Conservation (phyloP, 1,284 basidiomycete species). For the Ganoderma sp. region DNA sequence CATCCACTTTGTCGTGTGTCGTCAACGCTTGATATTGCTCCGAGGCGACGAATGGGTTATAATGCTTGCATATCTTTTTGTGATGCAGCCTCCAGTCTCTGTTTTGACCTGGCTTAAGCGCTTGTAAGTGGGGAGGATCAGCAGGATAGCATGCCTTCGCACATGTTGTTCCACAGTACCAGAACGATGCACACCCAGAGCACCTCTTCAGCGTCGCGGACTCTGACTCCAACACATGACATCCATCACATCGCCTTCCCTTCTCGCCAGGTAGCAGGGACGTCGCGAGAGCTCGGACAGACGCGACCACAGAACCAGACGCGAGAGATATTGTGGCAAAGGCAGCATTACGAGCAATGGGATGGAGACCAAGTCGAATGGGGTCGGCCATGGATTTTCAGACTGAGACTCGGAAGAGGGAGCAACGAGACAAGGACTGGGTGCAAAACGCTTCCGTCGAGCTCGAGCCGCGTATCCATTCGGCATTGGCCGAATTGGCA, state of each 20-base stretch:
- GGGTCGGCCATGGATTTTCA: background rate
- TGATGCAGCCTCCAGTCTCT: conserved; percentile 69
- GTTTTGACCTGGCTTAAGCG: conserved; percentile 61
- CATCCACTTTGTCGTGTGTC: conserved; percentile 61
- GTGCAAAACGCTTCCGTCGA: too few relatives aligned
- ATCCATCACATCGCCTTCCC: conserved; percentile 67
- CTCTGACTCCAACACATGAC: conserved; percentile 45
- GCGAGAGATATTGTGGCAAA: conserved; percentile 46
- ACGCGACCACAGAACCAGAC: conserved; percentile 55
- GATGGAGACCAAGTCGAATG: conserved; percentile 49
- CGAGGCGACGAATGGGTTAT: conserved; percentile 54
- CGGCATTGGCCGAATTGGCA: too few relatives aligned
- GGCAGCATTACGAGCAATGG: conserved; percentile 56
- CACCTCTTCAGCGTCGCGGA: conserved; percentile 53
- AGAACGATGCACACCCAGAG: conserved; percentile 68
- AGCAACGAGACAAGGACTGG: too few relatives aligned
- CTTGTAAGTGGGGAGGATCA: conserved; percentile 1
- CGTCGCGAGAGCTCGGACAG: conserved; percentile 50
- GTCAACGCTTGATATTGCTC: conserved; percentile 53
- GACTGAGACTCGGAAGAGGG: too few relatives aligned
- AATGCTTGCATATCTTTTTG: conserved; percentile 65
- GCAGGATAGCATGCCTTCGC: conserved; percentile 34
- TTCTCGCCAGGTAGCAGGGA: conserved; percentile 63
- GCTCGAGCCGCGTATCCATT: too few relatives aligned
- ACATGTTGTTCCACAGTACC: conserved; percentile 73